Evolutionary conservation across 441 rosid genomes (phyloP).

Genomic region (Populus hybrid): DNA sequence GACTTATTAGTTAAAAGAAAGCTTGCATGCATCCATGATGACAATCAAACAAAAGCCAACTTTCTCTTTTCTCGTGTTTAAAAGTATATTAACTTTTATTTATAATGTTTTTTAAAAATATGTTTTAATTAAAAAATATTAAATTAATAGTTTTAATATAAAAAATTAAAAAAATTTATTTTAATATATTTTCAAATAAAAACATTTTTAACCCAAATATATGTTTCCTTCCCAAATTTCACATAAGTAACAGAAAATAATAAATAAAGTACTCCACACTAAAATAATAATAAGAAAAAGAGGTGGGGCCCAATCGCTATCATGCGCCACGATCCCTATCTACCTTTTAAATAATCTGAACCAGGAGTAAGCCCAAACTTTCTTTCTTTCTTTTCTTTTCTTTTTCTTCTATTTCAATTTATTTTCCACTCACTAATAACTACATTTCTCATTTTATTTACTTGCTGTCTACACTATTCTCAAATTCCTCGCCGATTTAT

Average conservation of each 20-base stretch:
- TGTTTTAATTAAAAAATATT: too few relatives aligned
- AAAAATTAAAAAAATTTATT: not conserved
- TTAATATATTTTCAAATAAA: not conserved
- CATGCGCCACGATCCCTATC: conserved; percentile 38
- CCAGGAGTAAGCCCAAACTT: conserved; percentile 12
- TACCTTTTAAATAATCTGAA: conserved; percentile 33
- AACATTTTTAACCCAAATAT: too few relatives aligned
- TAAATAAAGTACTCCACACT: not conserved
- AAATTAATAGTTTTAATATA: too few relatives aligned
- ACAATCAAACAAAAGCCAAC: conserved; percentile 29
- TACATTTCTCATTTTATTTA: not conserved
- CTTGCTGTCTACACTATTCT: not conserved
- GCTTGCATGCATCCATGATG: not conserved
- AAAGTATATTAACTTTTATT: not conserved
- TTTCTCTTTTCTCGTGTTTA: conserved; percentile 8
- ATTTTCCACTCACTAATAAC: not conserved
- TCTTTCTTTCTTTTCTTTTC: not conserved
- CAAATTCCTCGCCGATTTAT: conserved; percentile 41
- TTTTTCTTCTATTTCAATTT: not conserved
- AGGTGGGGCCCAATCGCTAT: conserved; percentile 26
- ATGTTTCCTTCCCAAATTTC: too few relatives aligned
- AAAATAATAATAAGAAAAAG: not conserved
- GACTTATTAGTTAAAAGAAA: not conserved
- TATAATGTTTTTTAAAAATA: not conserved
- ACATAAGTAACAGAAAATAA: too few relatives aligned